A percentile compares a stretch with the other conserved stretches of the same genome.
phyloP scores from a whole-genome alignment of 78 protist species.

The Blattamonas nauphoetae region DNA sequence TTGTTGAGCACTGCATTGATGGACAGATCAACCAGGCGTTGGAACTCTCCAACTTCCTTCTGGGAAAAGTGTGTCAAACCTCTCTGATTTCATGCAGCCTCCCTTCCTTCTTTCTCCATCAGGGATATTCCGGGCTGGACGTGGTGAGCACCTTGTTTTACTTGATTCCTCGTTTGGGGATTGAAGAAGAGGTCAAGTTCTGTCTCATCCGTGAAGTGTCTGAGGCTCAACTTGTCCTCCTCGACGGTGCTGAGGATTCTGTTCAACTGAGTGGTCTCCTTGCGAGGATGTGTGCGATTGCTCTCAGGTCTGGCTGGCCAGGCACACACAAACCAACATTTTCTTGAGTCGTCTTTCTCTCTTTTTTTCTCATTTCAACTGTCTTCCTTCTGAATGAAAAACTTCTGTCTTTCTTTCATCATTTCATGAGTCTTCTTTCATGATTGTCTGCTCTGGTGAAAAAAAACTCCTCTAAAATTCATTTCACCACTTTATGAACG shows the following conservation, averaged over 20 bases:
- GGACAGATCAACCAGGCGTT: constrained; percentile 39
- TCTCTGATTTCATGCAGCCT: background rate
- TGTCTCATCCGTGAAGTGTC: constrained; percentile 59
- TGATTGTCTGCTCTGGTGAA: no score
- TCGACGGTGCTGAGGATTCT: constrained; percentile 65
- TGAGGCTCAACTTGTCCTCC: constrained; percentile 54
- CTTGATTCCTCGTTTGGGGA: background rate
- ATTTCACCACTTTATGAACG: no score
- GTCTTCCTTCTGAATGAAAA: no score
- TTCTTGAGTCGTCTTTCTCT: no score
- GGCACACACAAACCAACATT: no score
- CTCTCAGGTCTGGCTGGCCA: background rate
- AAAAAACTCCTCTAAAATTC: no score
- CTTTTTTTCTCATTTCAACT: no score
- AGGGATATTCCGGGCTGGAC: background rate
- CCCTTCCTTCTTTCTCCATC: background rate
- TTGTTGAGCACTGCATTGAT: constrained; percentile 25
- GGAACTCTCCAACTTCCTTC: background rate
- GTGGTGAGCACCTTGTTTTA: background rate
- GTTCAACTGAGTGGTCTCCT: constrained; percentile 78
- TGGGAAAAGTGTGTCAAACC: constrained; percentile 53
- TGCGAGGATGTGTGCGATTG: constrained; percentile 33
- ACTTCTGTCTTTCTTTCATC: no score
- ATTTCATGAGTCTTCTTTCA: no score
- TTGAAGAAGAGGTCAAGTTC: background rate